phyloP scores from a whole-genome alignment of 1,284 basidiomycete species.

The Puccinia triticina region DNA sequence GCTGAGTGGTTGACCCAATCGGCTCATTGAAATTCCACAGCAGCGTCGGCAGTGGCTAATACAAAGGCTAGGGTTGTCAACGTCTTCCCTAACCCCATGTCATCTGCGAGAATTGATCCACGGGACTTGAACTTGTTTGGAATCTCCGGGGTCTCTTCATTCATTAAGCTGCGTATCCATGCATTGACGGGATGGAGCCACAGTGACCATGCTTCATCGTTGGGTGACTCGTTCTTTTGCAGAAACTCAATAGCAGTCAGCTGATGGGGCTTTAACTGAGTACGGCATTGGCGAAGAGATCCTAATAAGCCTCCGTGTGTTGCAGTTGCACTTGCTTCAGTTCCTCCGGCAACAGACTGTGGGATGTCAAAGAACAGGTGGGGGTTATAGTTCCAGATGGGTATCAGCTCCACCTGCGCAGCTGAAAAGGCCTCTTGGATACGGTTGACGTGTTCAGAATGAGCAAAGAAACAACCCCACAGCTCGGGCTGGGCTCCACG shows the following conservation, averaged over 20 bases:
- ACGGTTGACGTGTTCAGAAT: neutral
- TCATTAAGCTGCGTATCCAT: neutral
- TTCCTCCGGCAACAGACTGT: neutral
- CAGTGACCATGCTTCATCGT: neutral
- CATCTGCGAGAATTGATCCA: neutral
- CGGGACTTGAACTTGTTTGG: neutral
- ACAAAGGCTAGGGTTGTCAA: no score
- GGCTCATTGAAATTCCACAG: no score
- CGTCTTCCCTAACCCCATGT: neutral
- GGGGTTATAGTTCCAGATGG: conserved; percentile 10
- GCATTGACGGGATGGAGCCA: neutral
- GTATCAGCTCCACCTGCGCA: neutral
- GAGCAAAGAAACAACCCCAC: neutral
- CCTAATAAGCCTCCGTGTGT: neutral
- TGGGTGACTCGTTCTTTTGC: neutral
- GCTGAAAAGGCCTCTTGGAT: neutral
- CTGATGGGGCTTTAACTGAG: neutral
- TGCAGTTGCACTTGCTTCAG: no score
- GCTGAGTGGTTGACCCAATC: neutral
- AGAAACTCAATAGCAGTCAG: neutral
- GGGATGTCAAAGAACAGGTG: neutral
- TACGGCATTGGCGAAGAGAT: neutral
- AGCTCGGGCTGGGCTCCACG: neutral
- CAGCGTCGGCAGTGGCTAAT: no score
- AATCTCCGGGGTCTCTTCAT: neutral